Conservation (phyloP, 2,329 filamentous ascomycete genomes). For the Davidsoniella neocaledoniae region DNA sequence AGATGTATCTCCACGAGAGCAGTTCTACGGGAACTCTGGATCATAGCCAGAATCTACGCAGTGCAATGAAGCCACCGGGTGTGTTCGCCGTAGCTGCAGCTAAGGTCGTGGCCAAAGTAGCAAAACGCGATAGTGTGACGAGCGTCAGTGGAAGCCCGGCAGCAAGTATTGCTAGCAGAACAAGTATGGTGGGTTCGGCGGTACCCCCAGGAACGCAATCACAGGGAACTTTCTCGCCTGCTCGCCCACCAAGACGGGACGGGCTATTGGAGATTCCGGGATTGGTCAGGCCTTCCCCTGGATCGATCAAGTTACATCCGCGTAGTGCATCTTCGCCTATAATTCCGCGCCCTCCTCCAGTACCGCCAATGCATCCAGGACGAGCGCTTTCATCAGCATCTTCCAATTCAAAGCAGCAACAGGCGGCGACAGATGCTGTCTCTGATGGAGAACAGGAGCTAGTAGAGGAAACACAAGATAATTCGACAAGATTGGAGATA, state of each 20-base stretch:
- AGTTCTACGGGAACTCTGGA: background rate
- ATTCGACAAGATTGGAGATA: background rate
- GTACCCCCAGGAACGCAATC: no score
- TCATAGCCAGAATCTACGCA: background rate
- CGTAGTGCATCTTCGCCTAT: constrained; percentile 7
- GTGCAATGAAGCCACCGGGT: background rate
- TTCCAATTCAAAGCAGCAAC: background rate
- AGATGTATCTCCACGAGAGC: background rate
- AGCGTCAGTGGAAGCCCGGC: background rate
- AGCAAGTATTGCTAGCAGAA: background rate
- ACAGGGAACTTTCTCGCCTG: background rate
- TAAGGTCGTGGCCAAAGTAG: background rate
- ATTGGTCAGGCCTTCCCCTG: background rate
- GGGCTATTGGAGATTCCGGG: constrained; percentile 6
- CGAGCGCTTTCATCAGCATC: constrained; percentile 4
- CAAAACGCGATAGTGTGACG: background rate
- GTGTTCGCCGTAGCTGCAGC: background rate
- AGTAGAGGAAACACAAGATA: background rate
- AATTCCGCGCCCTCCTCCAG: constrained; percentile 2
- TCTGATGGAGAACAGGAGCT: background rate
- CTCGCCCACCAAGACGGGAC: constrained; percentile 4
- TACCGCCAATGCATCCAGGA: constrained; percentile 11
- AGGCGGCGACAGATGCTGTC: background rate
- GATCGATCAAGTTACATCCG: constrained; percentile 8
- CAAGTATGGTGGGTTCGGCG: no score